phyloP scores from a whole-genome alignment of 345 rosid species.

The Ailanthus altissimus region DNA sequence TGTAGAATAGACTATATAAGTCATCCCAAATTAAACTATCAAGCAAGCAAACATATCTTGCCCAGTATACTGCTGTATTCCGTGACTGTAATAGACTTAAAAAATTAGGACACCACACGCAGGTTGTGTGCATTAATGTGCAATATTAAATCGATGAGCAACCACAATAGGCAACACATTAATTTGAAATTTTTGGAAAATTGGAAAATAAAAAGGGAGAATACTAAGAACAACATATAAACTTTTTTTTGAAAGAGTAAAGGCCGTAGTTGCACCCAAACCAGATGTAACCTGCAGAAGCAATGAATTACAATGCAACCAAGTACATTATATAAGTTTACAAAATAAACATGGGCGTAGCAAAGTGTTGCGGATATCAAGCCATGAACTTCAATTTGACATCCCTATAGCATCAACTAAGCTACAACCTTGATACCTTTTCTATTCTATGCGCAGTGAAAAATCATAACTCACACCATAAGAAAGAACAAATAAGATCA shows the following conservation, averaged over 20 bases:
- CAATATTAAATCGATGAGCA: too few species aligned
- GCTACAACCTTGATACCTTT: too few species aligned
- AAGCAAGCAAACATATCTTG: neutral
- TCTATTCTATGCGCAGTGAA: too few species aligned
- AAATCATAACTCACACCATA: too few species aligned
- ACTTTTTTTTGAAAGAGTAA: constrained; percentile 71
- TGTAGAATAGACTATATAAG: neutral
- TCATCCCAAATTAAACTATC: neutral
- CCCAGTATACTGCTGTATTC: neutral
- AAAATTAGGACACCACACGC: neutral
- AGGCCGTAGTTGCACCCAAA: constrained; percentile 73
- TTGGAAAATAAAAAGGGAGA: neutral
- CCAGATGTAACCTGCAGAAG: constrained; percentile 79
- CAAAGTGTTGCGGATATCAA: too few species aligned
- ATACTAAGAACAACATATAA: constrained; percentile 81
- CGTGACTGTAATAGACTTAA: neutral
- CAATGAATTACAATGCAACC: neutral
- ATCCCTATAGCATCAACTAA: too few species aligned
- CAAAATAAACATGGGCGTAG: too few species aligned
- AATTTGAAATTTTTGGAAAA: neutral
- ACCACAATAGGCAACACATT: neutral
- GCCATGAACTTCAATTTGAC: too few species aligned
- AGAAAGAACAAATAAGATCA: too few species aligned
- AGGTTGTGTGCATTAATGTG: neutral
- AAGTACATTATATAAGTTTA: neutral